These are phyloP conservation scores for Fusarium sp. DNA, from an alignment of 2,329 filamentous ascomycete genomes.

Conservation along the genomic window DNA sequence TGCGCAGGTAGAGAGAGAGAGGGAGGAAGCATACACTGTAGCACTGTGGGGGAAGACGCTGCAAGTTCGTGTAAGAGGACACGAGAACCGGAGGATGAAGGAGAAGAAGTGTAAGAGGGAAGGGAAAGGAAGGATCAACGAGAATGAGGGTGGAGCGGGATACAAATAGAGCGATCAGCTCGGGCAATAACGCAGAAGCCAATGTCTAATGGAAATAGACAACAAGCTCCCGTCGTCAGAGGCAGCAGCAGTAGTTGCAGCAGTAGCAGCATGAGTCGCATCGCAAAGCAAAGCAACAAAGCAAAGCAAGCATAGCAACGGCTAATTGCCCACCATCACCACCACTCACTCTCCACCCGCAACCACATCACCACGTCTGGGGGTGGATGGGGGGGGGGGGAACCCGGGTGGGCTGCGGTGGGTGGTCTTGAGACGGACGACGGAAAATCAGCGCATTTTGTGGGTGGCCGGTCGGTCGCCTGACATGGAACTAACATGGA, in stretches of 20 bases:
- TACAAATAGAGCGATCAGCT: slow-evolving; percentile 26
- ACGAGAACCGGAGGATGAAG: slow-evolving; percentile 10
- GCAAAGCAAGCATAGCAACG: slow-evolving; percentile 13
- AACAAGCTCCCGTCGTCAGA: slow-evolving; percentile 12
- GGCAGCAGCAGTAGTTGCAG: background rate
- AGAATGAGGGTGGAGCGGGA: slow-evolving; percentile 14
- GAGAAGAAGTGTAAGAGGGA: background rate
- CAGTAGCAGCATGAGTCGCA: slow-evolving; percentile 1
- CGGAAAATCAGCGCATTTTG: slow-evolving; percentile 42
- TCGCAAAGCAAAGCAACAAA: slow-evolving; percentile 5
- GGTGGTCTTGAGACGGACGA: slow-evolving; percentile 15
- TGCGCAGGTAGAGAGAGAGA: slow-evolving; percentile 6
- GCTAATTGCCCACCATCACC: slow-evolving; percentile 25
- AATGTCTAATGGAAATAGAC: slow-evolving; percentile 32
- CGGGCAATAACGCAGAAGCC: slow-evolving; percentile 4
- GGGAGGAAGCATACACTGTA: slow-evolving; percentile 21
- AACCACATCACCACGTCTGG: slow-evolving; percentile 39
- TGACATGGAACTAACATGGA: slow-evolving; percentile 25
- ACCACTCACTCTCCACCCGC: slow-evolving; percentile 22
- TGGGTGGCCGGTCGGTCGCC: slow-evolving; percentile 31
- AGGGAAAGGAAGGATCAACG: background rate
- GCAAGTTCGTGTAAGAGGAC: slow-evolving; percentile 22
- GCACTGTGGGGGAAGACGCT: slow-evolving; percentile 15
- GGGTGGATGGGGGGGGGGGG: slow-evolving; percentile 29
- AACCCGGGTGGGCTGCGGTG: slow-evolving; percentile 39